These are phyloP conservation scores for Immersiella caudata DNA, from an alignment of 495 filamentous ascomycete genomes.

Conservation along the genomic window DNA sequence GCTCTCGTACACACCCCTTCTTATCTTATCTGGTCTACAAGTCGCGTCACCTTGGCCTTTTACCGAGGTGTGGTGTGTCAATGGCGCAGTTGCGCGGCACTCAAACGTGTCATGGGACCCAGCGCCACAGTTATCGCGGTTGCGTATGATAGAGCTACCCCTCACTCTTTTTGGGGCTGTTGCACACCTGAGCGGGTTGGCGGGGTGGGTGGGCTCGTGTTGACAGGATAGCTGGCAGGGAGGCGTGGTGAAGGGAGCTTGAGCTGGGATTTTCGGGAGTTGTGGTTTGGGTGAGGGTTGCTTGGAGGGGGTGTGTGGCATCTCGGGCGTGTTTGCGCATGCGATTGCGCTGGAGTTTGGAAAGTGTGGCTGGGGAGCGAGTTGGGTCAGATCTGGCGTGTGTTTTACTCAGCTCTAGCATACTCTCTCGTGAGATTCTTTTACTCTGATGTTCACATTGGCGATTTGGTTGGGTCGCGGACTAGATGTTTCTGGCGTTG, in stretches of 20 bases:
- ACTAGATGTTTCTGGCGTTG: neutral
- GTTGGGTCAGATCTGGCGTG: neutral
- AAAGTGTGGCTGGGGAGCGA: neutral
- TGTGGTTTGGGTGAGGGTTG: neutral
- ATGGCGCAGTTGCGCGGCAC: slow-evolving; percentile 14
- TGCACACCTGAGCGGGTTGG: neutral
- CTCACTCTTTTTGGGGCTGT: neutral
- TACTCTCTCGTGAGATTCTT: neutral
- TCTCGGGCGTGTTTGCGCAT: neutral
- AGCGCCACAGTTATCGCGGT: neutral
- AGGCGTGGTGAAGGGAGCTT: neutral
- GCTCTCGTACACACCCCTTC: neutral
- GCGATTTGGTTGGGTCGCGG: neutral
- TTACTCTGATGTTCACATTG: neutral
- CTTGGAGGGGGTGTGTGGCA: neutral
- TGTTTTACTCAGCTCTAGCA: neutral
- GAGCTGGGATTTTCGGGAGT: neutral
- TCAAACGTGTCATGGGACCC: slow-evolving; percentile 2
- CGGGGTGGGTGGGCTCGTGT: slow-evolving; percentile 16
- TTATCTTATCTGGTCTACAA: neutral
- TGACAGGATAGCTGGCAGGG: neutral
- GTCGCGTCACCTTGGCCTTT: neutral
- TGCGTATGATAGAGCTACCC: neutral
- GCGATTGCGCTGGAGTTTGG: neutral
- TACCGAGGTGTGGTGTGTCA: slow-evolving; percentile 9